These are phyloP conservation scores for Podaxis carcinomalis DNA, from an alignment of 768 basidiomycete species.

Conservation along the genomic window DNA sequence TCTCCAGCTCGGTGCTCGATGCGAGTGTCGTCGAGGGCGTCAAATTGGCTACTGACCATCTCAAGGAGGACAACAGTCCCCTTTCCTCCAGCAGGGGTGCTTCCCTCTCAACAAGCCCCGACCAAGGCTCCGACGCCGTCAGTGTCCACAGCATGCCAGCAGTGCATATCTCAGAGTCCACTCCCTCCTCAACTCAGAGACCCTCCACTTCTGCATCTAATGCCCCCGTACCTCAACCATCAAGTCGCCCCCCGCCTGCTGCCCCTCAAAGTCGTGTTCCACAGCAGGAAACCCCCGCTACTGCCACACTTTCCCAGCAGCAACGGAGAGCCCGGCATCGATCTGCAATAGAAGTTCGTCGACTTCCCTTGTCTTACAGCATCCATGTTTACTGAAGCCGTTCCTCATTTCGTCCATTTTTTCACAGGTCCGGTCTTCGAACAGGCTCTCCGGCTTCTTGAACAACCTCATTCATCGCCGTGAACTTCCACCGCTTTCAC, in stretches of 20 bases:
- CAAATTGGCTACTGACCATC: constrained; percentile 24
- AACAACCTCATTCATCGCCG: constrained; percentile 73
- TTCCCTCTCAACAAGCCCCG: constrained; percentile 33
- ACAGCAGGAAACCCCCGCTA: constrained; percentile 21
- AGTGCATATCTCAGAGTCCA: constrained; percentile 43
- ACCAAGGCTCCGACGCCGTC: constrained; percentile 41
- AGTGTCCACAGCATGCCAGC: constrained; percentile 61
- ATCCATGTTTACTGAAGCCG: constrained; percentile 16
- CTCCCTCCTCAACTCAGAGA: constrained; percentile 22
- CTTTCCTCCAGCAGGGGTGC: constrained; percentile 22
- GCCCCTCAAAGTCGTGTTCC: constrained; percentile 22
- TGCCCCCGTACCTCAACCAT: constrained; percentile 23
- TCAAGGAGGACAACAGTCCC: constrained; percentile 22
- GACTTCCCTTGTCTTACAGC: constrained; percentile 2
- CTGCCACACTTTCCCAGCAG: constrained; percentile 21
- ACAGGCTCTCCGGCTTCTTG: constrained; percentile 83
- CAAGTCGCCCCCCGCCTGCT: constrained; percentile 29
- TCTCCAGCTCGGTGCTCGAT: constrained; percentile 15
- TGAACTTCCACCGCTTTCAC: constrained; percentile 33
- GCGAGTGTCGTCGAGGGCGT: constrained; percentile 19
- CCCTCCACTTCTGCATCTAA: constrained; percentile 23
- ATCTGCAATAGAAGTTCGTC: constrained; percentile 56
- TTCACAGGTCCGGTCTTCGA: constrained; percentile 53
- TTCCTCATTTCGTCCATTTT: constrained; percentile 4
- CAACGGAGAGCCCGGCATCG: constrained; percentile 44